Conservation (phyloP, 1,284 basidiomycete species). For the Cutaneotrichosporon daszewskae region DNA sequence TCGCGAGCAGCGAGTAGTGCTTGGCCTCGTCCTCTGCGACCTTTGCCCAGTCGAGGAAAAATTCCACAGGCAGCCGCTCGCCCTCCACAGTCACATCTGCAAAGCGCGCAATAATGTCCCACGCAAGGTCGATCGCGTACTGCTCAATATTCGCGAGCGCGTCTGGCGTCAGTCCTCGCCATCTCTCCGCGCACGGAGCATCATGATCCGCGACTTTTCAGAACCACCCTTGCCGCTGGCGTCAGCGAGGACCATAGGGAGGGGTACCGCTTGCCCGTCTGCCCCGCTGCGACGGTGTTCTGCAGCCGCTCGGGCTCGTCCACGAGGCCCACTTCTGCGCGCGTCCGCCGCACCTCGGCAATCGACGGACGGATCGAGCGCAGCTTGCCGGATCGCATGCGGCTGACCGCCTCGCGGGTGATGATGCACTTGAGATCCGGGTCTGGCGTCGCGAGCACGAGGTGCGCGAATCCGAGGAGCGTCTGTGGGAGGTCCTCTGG, state of each 20-base stretch:
- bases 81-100: conserved; percentile 49
- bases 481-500: conserved; percentile 31
- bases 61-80: conserved; percentile 60
- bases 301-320: conserved; percentile 65
- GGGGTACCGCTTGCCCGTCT: conserved; percentile 24
- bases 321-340: conserved; percentile 47
- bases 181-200: conserved; percentile 55
- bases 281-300: conserved; percentile 60
- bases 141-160: conserved; percentile 86
- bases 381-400: conserved; percentile 34
- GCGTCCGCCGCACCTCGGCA: conserved; percentile 27
- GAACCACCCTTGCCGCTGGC: conserved; percentile 53
- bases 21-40: conserved; percentile 82
- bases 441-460: conserved; percentile 44
- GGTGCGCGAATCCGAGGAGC: conserved; percentile 44
- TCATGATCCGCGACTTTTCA: conserved; percentile 62
- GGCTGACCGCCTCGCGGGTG: conserved; percentile 35
- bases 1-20: conserved; percentile 51
- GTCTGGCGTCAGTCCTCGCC: conserved; percentile 18
- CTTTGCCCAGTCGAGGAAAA: conserved; percentile 69
- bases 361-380: conserved; percentile 33
- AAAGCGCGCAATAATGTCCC: conserved; percentile 79
- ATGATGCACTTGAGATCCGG: conserved; percentile 44
- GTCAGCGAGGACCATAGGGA: conserved; percentile 8
- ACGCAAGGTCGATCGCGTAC: conserved; percentile 81